Base-by-base conservation (phyloP, 1,284 basidiomycete genomes). In the Ceratorhiza oryzae-sativae region DNA sequence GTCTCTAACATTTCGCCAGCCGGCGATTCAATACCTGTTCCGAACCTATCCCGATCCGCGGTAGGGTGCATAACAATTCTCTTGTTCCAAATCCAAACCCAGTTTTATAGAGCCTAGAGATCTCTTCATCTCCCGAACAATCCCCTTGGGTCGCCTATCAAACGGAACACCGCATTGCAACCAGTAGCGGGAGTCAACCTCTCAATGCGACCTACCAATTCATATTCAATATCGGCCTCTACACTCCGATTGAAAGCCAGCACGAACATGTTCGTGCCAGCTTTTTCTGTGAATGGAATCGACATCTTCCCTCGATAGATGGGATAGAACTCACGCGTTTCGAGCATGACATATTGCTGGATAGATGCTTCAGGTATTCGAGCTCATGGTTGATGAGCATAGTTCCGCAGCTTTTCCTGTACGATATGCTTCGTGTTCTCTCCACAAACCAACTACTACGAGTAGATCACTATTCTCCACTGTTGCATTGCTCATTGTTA, bases 261-360 rank as follows among this genome's bases (percentile, higher is more conserved):
- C 23, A 41, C 48, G 42, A 30, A 32, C 30, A 6, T 20, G 25
- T 32, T 32, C 60, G 27, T 18, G 12, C 18, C 13, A 62, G 60
- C 27, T n/a, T 62, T 6, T 13, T 48, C 15, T 62, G 60, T n/a
- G 60, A 62, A 25, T 62, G 60, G 60, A 32, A 25, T 18, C 60
- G 60, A 13, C 45, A 62, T n/a, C 60, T 62, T 6, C 60, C 60
- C 20, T 12, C 10, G 6, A 23, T 48, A 9, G 60, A 48, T 32
- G 42, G n/a, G 8, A 10, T 8, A 45, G 25, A 30, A 10, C 39
- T 62, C 42, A 30, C 60, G 23, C 41, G 60, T 25, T 27, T 62
- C 8, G 60, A 62, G 27, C 60, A 62, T 30, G 60, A 62, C 27
- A 45, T n/a, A 4, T 5, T 48, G 3, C 60, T 62, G 6, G 23